phyloP scores from a whole-genome alignment of 495 filamentous ascomycete species.

The Alectoria sarmentosa region DNA sequence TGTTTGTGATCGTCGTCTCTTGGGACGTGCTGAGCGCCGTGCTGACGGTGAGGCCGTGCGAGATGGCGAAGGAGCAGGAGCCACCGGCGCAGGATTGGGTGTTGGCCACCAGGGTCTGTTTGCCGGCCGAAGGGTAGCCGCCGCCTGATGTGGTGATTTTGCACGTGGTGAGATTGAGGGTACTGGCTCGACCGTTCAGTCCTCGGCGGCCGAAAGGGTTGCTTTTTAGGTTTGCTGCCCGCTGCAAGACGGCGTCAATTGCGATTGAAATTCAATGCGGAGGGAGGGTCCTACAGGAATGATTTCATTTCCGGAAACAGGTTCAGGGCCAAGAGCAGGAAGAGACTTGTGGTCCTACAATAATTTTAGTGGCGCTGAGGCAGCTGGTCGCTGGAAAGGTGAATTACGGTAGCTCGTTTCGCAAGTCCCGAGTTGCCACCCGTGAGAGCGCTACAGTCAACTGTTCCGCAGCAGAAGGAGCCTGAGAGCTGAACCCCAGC shows the following conservation, averaged over 20 bases:
- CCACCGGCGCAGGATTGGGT: neutral
- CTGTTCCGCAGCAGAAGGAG: neutral
- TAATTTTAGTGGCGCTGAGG: too few species aligned
- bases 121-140: neutral
- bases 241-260: too few species aligned
- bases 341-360: neutral
- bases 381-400: too few species aligned
- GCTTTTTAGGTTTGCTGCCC: too few species aligned
- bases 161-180: neutral
- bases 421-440: neutral
- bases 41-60: neutral
- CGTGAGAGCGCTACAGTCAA: neutral
- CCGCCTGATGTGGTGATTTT: neutral
- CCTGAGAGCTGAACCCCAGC: neutral
- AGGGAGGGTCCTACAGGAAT: too few species aligned
- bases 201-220: neutral
- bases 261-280: too few species aligned
- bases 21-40: conserved; percentile 7
- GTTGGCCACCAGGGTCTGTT: neutral
- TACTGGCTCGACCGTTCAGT: neutral
- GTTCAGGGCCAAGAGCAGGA: neutral
- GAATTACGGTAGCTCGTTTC: neutral
- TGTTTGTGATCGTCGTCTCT: neutral
- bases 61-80: neutral
- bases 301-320: too few species aligned